phyloP scores from a whole-genome alignment of 345 rosid genomes.

The Euphorbia tirucalli region DNA sequence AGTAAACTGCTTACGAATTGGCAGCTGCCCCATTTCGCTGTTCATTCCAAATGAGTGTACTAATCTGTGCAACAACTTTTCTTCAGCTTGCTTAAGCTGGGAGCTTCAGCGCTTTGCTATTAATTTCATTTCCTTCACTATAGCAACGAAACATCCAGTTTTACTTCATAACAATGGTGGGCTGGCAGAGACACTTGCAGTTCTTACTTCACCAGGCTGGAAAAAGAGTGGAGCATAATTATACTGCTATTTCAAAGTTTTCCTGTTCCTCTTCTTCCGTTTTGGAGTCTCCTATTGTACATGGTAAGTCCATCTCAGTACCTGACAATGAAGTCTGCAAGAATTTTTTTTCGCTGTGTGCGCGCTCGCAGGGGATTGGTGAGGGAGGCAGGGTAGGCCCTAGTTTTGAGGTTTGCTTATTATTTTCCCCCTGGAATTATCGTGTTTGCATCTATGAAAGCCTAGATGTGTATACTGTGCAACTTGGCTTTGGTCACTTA shows the following conservation, averaged over 20 bases:
- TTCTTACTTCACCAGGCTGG: slow-evolving; percentile 43
- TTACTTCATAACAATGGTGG: slow-evolving; percentile 58
- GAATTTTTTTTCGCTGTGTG: not conserved
- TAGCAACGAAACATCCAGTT: not conserved
- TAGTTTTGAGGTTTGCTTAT: not conserved
- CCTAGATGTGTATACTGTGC: too few species aligned
- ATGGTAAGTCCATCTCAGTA: not conserved
- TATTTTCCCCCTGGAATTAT: not conserved
- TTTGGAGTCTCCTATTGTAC: not conserved
- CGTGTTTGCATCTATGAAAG: too few species aligned
- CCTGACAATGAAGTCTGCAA: not conserved
- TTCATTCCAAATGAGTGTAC: not conserved
- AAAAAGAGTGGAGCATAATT: slow-evolving; percentile 36
- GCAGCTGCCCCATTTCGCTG: not conserved
- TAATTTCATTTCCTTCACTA: not conserved
- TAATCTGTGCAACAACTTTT: not conserved
- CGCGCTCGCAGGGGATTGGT: too few species aligned
- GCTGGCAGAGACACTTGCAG: slow-evolving; percentile 73
- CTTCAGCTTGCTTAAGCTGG: not conserved
- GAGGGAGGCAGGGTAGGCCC: not conserved
- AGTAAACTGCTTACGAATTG: too few species aligned
- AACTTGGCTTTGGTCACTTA: not conserved
- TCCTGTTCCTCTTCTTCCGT: not conserved
- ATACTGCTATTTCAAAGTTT: slow-evolving; percentile 17
- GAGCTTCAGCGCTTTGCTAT: not conserved